These are phyloP conservation scores for Calonectria pseudoreteaudii DNA, from an alignment of 2,329 filamentous ascomycete genomes.

Conservation along the genomic window DNA sequence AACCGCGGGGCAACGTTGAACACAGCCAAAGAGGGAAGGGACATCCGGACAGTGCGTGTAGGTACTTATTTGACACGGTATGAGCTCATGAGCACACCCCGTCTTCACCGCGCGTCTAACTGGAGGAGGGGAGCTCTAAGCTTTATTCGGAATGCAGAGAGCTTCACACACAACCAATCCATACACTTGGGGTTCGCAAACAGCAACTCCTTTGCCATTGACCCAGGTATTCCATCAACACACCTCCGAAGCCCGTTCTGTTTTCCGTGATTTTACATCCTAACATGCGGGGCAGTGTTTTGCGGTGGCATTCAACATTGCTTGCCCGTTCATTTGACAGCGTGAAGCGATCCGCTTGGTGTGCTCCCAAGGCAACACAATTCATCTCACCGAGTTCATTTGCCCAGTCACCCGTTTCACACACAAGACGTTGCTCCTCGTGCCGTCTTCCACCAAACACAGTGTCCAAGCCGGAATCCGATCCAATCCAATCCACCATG, in stretches of 20 bases:
- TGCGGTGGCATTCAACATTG: conserved; percentile 13
- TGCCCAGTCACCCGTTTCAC: not conserved
- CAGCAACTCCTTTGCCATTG: not conserved
- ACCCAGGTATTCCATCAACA: not conserved
- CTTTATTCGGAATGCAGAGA: not conserved
- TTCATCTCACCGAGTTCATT: not conserved
- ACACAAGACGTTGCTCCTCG: conserved; percentile 34
- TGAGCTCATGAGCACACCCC: conserved; percentile 45
- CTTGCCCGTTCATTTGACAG: not conserved
- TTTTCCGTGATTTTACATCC: not conserved
- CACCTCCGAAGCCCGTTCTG: not conserved
- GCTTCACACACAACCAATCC: not conserved
- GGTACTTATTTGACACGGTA: conserved; percentile 40
- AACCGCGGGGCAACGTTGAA: conserved; percentile 35
- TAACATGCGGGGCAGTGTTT: conserved; percentile 32
- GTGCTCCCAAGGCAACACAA: not conserved
- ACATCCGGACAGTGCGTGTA: conserved; percentile 31
- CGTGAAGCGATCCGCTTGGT: not conserved
- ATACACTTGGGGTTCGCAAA: not conserved
- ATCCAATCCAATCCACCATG: conserved; percentile 36
- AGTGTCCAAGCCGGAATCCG: not conserved
- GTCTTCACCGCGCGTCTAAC: conserved; percentile 23
- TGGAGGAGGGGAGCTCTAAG: conserved; percentile 9
- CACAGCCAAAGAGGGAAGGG: conserved; percentile 11
- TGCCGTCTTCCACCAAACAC: conserved; percentile 14